phyloP scores from a whole-genome alignment of 352 stramenopile species.

The Globisporangium irregulare region DNA sequence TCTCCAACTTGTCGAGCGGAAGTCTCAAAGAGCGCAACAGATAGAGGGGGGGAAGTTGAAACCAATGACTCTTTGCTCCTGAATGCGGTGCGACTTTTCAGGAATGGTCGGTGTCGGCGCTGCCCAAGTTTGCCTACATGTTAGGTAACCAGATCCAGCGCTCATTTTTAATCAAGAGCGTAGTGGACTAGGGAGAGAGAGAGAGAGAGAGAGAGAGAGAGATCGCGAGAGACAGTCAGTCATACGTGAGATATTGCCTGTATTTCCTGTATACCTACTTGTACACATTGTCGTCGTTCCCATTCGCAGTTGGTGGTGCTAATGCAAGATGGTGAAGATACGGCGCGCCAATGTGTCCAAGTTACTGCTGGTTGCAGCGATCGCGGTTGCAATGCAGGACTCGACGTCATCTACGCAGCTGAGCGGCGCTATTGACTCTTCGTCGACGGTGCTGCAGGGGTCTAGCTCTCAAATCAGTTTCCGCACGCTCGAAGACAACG shows the following conservation, averaged over 20 bases:
- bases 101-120: not conserved
- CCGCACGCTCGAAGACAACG: not conserved
- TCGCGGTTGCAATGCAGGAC: not conserved
- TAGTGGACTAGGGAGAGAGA: too few relatives aligned
- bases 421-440: not conserved
- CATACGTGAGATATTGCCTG: not conserved
- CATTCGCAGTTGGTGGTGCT: not conserved
- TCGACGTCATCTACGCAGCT: not conserved
- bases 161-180: not conserved
- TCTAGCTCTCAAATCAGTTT: not conserved
- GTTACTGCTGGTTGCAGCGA: not conserved
- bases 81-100: not conserved
- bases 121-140: too few relatives aligned
- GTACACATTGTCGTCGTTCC: not conserved
- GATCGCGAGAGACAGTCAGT: too few relatives aligned
- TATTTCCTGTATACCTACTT: not conserved
- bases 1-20: not conserved
- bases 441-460: not conserved
- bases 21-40: not conserved
- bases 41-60: not conserved
- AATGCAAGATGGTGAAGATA: constrained; percentile 5
- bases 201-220: too few relatives aligned
- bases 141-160: not conserved
- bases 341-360: not conserved
- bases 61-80: constrained; percentile 6